These are phyloP conservation scores for Trichoderma sp. DNA, from an alignment of 2,329 filamentous ascomycete genomes.

Conservation along the genomic window DNA sequence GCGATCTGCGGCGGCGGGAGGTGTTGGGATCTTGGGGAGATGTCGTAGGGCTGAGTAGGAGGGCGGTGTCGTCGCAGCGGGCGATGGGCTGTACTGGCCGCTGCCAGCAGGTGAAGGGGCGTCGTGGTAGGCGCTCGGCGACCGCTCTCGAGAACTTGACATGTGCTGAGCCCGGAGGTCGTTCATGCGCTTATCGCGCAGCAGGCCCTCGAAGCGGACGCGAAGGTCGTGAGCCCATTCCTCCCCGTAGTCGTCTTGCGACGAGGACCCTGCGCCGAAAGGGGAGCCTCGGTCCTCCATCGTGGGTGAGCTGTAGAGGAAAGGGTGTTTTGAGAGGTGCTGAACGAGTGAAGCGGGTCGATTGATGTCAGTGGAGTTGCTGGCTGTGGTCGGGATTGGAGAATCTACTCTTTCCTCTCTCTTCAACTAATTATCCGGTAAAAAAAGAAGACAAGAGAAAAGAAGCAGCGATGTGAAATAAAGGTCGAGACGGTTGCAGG, in stretches of 20 bases:
- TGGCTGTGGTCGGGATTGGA: background rate
- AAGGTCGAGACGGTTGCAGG: background rate
- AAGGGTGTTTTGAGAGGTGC: background rate
- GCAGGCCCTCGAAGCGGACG: conserved; percentile 80
- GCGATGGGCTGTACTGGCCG: conserved; percentile 51
- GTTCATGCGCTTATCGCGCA: conserved; percentile 85
- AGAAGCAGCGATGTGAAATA: conserved; percentile 8
- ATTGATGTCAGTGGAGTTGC: background rate
- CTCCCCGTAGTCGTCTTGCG: conserved; percentile 58
- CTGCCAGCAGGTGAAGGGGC: conserved; percentile 39
- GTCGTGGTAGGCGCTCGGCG: conserved; percentile 52
- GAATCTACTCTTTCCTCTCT: background rate
- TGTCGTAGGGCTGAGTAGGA: conserved; percentile 54
- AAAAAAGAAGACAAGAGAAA: background rate
- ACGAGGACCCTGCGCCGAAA: conserved; percentile 35
- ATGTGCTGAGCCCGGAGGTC: conserved; percentile 66
- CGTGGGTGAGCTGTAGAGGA: conserved; percentile 23
- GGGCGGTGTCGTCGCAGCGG: conserved; percentile 46
- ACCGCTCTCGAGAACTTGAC: conserved; percentile 54
- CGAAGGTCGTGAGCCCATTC: conserved; percentile 78
- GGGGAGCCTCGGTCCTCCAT: conserved; percentile 45
- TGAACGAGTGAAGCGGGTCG: conserved; percentile 20
- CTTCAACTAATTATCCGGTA: conserved; percentile 4
- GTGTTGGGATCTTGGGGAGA: conserved; percentile 64
- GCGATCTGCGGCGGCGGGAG: conserved; percentile 66